Base-by-base conservation (phyloP, 305 asterid genomes). In the Salvia sclarea region DNA sequence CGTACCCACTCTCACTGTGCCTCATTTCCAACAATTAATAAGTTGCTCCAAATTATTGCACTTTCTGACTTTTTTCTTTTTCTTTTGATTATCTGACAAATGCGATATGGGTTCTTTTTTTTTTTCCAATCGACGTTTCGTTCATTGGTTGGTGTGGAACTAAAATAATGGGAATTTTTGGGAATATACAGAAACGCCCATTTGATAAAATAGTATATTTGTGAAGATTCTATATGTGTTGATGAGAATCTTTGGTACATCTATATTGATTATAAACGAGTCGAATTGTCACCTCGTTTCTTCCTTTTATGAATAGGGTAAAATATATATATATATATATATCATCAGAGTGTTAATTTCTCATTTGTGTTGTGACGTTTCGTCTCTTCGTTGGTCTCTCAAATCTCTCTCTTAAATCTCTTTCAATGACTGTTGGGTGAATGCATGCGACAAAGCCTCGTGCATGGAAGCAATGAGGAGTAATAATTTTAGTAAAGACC, bases 251-350 rank as follows among this genome's bases (percentile, higher is more conserved):
- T 21, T 24, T 30, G 17, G 18, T 33, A 33, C 38, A 33, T n/a
- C n/a, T n/a, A n/a, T n/a, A n/a, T n/a, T n/a, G n/a, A n/a, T n/a
- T n/a, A n/a, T 33, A 33, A 33, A 33, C 9, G 54, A 22, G 6
- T 25, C 69, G 77, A 66, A 61, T 76, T 44, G 81, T 61, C 77
- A 76, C 64, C 18, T 67, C 71, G 35, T 24, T 47, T 55, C 33
- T 12, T 61, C 57, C 53, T 43, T 25, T 62, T 41, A 37, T 71
- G 21, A 62, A 52, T 62, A 48, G 47, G 4, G 64, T 10, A 11
- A 17, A 50, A 33, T 25, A 25, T 2, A 25, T 2, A 4, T 2
- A 25, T 25, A 25, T 2, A 25, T n/a, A 4, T n/a, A n/a, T n/a
- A n/a, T n/a, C n/a, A n/a, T n/a, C n/a, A n/a, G 41, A 28, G 24